Percentiles rank a stretch among this genome's conserved stretches.
These are phyloP conservation scores for Epicoccum sorghinum DNA, from an alignment of 2,329 filamentous ascomycete species.

Conservation along the genomic window DNA sequence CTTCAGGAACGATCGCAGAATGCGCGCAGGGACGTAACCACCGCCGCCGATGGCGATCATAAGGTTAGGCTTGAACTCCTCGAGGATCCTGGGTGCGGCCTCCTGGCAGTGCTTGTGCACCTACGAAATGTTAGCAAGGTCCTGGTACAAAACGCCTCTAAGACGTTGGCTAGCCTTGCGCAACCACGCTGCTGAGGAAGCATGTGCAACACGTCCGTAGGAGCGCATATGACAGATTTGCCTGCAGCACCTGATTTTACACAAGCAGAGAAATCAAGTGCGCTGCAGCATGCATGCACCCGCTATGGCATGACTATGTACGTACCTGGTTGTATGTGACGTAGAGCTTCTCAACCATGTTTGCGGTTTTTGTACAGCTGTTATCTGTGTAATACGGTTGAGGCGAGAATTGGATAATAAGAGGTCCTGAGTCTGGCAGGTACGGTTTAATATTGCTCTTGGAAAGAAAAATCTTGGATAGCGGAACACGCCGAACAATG, in stretches of 20 bases:
- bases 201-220: background rate
- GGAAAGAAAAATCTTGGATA: conserved; percentile 13
- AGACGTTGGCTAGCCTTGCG: background rate
- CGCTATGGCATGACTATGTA: conserved; percentile 10
- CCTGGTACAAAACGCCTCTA: background rate
- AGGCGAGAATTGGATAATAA: conserved; percentile 5
- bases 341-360: conserved; percentile 51
- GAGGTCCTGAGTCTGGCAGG: conserved; percentile 2
- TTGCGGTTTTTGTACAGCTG: conserved; percentile 19
- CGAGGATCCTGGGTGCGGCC: conserved; percentile 79
- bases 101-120: conserved; percentile 97
- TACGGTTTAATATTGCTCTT: conserved; percentile 7
- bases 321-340: conserved; percentile 53
- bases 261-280: background rate
- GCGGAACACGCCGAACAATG: conserved; percentile 14
- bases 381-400: background rate
- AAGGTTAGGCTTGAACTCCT: conserved; percentile 87
- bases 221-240: no score
- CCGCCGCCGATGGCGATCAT: conserved; percentile 99
- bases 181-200: background rate
- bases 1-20: conserved; percentile 95
- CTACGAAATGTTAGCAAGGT: conserved; percentile 54
- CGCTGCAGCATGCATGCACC: background rate
- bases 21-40: conserved; percentile 95
- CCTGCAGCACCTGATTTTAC: background rate